Evolutionary conservation across 108 stramenopile species (phyloP), one percentile per base, ranked within the genome.

Genomic region (Nitzschia palea): DNA sequence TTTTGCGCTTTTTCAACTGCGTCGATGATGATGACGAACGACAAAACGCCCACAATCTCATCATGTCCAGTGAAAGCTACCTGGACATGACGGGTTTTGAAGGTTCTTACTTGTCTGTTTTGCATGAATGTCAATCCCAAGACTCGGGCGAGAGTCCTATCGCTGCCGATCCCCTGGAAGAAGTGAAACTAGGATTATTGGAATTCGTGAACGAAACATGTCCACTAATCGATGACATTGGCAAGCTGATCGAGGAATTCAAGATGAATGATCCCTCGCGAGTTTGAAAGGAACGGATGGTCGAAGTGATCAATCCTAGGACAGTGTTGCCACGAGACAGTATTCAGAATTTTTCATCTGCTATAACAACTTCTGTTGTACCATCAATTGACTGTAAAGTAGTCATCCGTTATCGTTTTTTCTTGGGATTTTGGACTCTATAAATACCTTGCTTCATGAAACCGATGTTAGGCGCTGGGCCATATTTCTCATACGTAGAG

Each of bases 401-500:
- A 12, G 37, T 40, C 37, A 29, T 22, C 8, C 4, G 25, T 33
- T 55, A 55, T 55, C 31, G 10, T 28, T 25, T 55, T 55, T 29
- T 65, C 34, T 48, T 44, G 33, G 48, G 63, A 15, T 70, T 32
- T 42, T 82, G 76, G 23, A 87, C 87, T 54, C 71, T 71, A 53
- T 84, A 71, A 44, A 90, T 76, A 18, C 91, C 91, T 37, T 75
- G 77, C 17, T 62, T 83, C 87, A 90, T 86, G 44, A 88, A 88
- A 2, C 91, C 91, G 62, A 89, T 81, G 57, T 59, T 80, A 9
- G 91, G 91, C 4, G 86, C 80, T 31, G 91, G 91, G 2, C 91
- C 91, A 54, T 75, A 73, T 20, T 67, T 66, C 27, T 51, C 45
- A 32, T 71, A 68, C 9, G 67, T 29, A n/a, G 63, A 25, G 22